Percentiles rank a stretch among this genome's conserved stretches.
Conservation (phyloP, 78 protist genomes). For the Creolimax fragrantissima region DNA sequence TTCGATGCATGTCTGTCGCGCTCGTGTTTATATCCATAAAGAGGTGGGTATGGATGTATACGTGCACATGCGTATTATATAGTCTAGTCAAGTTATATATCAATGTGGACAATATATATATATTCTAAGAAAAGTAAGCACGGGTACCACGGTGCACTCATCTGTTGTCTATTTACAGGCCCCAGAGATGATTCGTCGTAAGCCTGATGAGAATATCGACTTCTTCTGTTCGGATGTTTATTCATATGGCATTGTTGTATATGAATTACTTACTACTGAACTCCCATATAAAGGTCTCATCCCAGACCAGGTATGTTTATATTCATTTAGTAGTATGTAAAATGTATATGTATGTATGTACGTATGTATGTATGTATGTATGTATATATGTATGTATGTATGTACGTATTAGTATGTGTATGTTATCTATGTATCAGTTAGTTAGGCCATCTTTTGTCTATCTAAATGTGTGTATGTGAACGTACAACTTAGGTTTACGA, state of each 20-base stretch:
- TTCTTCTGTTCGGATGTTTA: slow-evolving; percentile 10
- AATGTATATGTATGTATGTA: background rate
- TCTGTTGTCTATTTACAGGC: too few species aligned
- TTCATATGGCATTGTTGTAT: slow-evolving; percentile 35
- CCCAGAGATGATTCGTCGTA: slow-evolving; percentile 8
- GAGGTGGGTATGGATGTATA: background rate
- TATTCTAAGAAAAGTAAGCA: background rate
- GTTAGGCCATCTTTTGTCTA: background rate
- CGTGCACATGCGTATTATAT: background rate
- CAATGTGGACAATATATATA: background rate
- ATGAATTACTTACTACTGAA: slow-evolving; percentile 4
- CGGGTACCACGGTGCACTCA: too few species aligned
- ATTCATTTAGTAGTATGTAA: background rate
- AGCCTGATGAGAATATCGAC: background rate
- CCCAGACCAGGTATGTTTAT: background rate
- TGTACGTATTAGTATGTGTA: background rate
- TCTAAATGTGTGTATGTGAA: background rate
- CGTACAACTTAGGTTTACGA: background rate
- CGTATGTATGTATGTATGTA: background rate
- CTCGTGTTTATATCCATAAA: background rate
- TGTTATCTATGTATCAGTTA: background rate
- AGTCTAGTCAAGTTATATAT: background rate
- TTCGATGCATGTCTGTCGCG: background rate
- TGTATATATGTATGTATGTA: background rate
- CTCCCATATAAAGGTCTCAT: slow-evolving; percentile 26